Conservation (phyloP, 495 filamentous ascomycete species). For the Achaetomiella virescens region DNA sequence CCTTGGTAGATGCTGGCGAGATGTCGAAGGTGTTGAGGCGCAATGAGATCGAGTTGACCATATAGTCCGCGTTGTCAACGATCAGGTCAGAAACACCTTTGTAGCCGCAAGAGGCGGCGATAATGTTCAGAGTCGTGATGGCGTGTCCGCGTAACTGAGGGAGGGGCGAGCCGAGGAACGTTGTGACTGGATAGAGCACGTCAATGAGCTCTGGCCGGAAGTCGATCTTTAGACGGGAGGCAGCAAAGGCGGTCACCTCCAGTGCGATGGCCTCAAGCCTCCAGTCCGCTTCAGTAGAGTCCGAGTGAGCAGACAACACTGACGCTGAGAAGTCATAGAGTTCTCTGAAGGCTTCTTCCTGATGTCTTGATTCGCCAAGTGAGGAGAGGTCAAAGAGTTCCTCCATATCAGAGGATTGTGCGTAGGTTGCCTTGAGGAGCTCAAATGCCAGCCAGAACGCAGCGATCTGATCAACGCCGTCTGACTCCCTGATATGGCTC, state of each 20-base stretch:
- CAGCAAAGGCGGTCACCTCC: constrained; percentile 67
- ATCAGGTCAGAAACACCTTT: constrained; percentile 67
- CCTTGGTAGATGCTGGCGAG: constrained; percentile 82
- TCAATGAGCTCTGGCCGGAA: constrained; percentile 88
- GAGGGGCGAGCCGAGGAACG: constrained; percentile 71
- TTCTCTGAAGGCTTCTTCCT: constrained; percentile 61
- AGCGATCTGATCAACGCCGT: constrained; percentile 53
- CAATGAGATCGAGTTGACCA: constrained; percentile 85
- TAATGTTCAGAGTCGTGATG: constrained; percentile 72
- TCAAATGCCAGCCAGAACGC: constrained; percentile 79
- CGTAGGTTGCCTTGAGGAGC: constrained; percentile 52
- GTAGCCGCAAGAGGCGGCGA: constrained; percentile 74
- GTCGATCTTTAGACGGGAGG: constrained; percentile 55
- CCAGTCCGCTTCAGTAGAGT: constrained; percentile 57
- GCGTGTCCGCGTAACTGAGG: constrained; percentile 69
- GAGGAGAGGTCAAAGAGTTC: constrained; percentile 56
- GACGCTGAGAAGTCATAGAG: constrained; percentile 71
- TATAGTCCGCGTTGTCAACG: constrained; percentile 90
- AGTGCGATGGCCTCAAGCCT: constrained; percentile 63
- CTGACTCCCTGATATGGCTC: constrained; percentile 48
- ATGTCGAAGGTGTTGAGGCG: constrained; percentile 88
- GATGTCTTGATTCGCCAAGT: constrained; percentile 34
- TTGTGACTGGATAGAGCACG: constrained; percentile 80
- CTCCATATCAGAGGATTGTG: constrained; percentile 50
- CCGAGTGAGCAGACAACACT: constrained; percentile 48